Evolutionary conservation across 495 filamentous ascomycete species (phyloP).

Genomic region (Oleoguttula mirabilis): DNA sequence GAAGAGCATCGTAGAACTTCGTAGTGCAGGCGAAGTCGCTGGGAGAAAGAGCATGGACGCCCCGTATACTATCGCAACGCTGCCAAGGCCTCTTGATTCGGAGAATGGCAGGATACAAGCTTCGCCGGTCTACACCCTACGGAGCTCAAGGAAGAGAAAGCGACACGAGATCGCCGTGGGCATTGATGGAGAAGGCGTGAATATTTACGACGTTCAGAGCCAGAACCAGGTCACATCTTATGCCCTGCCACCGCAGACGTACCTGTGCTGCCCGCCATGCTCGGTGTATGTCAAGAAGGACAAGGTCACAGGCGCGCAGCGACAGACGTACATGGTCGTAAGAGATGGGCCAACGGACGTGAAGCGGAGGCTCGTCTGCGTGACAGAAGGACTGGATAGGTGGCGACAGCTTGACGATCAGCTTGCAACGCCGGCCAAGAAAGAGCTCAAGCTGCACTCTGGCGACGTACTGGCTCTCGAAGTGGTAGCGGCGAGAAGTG

Average conservation of each 20-base stretch:
- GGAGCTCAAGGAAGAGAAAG: constrained; percentile 70
- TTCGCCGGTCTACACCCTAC: constrained; percentile 49
- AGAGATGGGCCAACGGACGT: constrained; percentile 10
- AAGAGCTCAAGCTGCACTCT: constrained; percentile 26
- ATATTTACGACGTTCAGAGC: constrained; percentile 79
- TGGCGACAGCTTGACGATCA: background rate
- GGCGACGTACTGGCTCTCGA: constrained; percentile 39
- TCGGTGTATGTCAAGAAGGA: constrained; percentile 54
- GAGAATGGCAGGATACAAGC: constrained; percentile 23
- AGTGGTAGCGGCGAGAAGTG: constrained; percentile 5
- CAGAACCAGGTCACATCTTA: constrained; percentile 76
- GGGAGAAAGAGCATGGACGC: constrained; percentile 21
- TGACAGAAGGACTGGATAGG: constrained; percentile 17
- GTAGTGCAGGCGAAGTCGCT: background rate
- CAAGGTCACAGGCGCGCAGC: constrained; percentile 40
- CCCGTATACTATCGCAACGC: constrained; percentile 27
- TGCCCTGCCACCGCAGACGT: constrained; percentile 67
- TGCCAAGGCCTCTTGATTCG: constrained; percentile 24
- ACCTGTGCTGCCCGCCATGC: constrained; percentile 63
- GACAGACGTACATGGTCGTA: constrained; percentile 59
- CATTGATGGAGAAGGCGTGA: constrained; percentile 82
- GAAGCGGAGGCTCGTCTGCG: constrained; percentile 28
- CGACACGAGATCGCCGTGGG: constrained; percentile 72
- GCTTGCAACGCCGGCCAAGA: background rate
- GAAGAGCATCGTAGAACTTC: background rate